phyloP scores from a whole-genome alignment of 2,329 filamentous ascomycete species.

The Penicillium vulpinum region DNA sequence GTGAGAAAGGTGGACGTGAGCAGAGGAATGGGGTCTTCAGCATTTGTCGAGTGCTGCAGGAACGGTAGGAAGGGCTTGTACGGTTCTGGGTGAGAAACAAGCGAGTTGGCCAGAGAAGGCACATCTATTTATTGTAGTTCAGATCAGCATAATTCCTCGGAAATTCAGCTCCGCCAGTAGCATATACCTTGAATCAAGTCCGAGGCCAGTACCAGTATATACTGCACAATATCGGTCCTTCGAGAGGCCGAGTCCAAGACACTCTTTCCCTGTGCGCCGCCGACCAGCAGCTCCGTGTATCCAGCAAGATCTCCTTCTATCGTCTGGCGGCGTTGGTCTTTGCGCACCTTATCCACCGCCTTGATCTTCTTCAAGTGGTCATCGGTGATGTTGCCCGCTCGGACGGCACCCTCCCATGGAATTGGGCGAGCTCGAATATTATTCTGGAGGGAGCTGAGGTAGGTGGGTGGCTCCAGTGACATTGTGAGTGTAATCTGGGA shows the following conservation, averaged over 20 bases:
- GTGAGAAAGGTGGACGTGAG: conserved; percentile 86
- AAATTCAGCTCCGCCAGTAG: background rate
- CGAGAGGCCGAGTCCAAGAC: conserved; percentile 84
- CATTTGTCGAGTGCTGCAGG: conserved; percentile 77
- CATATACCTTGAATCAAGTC: conserved; percentile 79
- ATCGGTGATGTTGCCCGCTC: conserved; percentile 90
- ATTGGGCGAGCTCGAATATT: conserved; percentile 96
- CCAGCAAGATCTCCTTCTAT: conserved; percentile 77
- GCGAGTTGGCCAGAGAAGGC: conserved; percentile 72
- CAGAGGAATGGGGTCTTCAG: conserved; percentile 83
- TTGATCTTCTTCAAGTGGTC: conserved; percentile 94
- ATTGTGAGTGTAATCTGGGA: conserved; percentile 51
- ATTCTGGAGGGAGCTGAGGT: conserved; percentile 85
- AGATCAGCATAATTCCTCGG: background rate
- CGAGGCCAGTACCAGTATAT: conserved; percentile 83
- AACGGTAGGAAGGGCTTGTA: conserved; percentile 81
- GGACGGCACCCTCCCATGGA: conserved; percentile 94
- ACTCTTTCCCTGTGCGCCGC: conserved; percentile 63
- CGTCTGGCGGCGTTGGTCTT: conserved; percentile 80
- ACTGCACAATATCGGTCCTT: conserved; percentile 88
- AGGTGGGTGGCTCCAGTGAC: conserved; percentile 90
- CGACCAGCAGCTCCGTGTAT: conserved; percentile 78
- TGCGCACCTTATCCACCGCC: conserved; percentile 92
- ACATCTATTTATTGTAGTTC: conserved; percentile 64
- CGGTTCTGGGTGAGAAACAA: conserved; percentile 69